Base-by-base conservation (phyloP, 2,329 filamentous ascomycete species). In the Fusarium sp. region DNA sequence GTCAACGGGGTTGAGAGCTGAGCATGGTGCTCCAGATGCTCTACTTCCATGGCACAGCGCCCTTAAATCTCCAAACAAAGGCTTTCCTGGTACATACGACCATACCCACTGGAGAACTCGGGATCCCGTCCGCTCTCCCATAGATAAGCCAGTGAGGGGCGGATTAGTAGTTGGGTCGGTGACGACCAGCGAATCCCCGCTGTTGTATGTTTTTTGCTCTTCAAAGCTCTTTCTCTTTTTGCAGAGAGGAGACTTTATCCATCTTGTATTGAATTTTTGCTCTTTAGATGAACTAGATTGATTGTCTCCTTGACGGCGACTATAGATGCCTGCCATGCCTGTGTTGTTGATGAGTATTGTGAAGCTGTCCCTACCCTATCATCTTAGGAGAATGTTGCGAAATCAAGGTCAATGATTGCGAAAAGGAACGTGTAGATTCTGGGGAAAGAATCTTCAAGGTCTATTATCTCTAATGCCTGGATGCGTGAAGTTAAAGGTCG, bases 141-240 rank as follows among this genome's bases (percentile, higher is more conserved):
- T 52, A 52, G 48, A 52, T 52, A 52, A 32, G 48, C 48, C 48
- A 11, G 48, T 52, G 27, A 52, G 48, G 48, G 48, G 48, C 48
- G 48, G 48, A 52, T 52, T 52, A 52, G 48, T 52, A 52, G 48
- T 52, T 52, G 48, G 48, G 48, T 52, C 48, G 48, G 48, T 52
- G 48, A 52, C 48, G 48, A 52, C 48, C 48, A 52, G 48, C 48
- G 48, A 52, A 52, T 52, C 27, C 48, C 48, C 48, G 52, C 52
- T 57, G 52, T 57, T 35, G 52, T 57, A 52, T 52, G 48, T 52
- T 52, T 52, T 52, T 41, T 41, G 11, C 16, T 50, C 45, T 10
- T 30, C 9, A 1, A 3, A 9, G 16, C 16, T 7, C 7, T 30
- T 30, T 30, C 16, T 50, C 45, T 50, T 50, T 50, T 50, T 50